Evolutionary conservation across 495 filamentous ascomycete species (phyloP), one percentile per base, ranked within the genome.

Genomic region (Letharia columbiana): DNA sequence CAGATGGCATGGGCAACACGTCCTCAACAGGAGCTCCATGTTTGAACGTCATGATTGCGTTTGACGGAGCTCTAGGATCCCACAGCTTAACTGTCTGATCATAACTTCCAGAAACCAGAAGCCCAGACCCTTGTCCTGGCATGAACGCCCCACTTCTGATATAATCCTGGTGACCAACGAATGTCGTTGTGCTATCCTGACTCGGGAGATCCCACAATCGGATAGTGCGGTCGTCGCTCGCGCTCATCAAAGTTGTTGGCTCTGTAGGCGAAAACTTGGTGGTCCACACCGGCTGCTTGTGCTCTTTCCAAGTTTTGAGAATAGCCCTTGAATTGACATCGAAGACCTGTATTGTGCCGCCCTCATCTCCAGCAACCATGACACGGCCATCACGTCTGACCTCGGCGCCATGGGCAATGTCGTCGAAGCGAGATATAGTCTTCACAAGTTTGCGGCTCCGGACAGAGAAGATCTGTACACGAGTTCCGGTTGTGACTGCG

Each of bases 201-300:
- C 85, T 87, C 4, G 95, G 90, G 41, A 99, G 77, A 78, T 98
- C 94, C 94, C 94, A 99, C 65, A 97, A 74, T 52, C 93, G 81
- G 10, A 99, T 91, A 0, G 91, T 96, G 50, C 88, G 86, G 75
- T 99, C 94, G 71, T 99, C 94, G 75, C 87, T 89, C 37, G 86
- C 84, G 60, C 87, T 91, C 83, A 97, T 86, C 37, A 97, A 76
- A 2, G 84, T 84, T 0, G 94, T 99, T 41, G 95, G 82, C 42
- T 94, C 90, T 60, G 84, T 86, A 11, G 92, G 92, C 28, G 87
- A 91, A 80, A 94, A 98, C 70, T 89, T 89, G 54, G 90, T 90
- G 33, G 87, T 85, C 88, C 94, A 96, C 45, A 96, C 92, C 50
- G 95, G 90, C 79, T 96, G 92, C 77, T 93, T 92, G 76, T 98